Conservation (phyloP, 2,329 filamentous ascomycete species). For the Claviceps monticola region DNA sequence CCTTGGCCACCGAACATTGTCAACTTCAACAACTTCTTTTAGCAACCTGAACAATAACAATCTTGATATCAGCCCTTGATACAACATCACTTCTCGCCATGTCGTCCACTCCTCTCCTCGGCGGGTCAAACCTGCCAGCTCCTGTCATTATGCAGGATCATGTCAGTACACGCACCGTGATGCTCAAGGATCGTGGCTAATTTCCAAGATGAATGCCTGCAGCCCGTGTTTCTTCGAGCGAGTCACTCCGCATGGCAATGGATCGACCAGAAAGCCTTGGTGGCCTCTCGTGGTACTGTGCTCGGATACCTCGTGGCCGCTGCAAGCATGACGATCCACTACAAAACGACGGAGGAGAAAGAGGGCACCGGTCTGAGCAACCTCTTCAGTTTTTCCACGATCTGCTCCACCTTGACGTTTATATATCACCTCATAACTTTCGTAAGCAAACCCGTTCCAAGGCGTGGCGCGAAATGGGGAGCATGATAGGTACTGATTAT, state of each 20-base stretch:
- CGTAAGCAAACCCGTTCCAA: constrained; percentile 19
- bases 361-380: constrained; percentile 26
- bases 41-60: neutral
- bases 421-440: constrained; percentile 32
- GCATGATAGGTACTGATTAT: neutral
- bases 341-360: constrained; percentile 29
- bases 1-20: neutral
- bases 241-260: constrained; percentile 37
- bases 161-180: constrained; percentile 10
- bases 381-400: constrained; percentile 35
- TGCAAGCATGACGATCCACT: constrained; percentile 28
- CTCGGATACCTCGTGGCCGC: constrained; percentile 29
- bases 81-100: constrained; percentile 9
- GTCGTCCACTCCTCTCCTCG: constrained; percentile 23
- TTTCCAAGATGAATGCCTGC: neutral
- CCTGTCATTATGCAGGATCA: constrained; percentile 22
- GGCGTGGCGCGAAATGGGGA: neutral
- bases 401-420: constrained; percentile 28
- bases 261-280: constrained; percentile 31
- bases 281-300: constrained; percentile 28
- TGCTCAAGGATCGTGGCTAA: too few relatives aligned
- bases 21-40: neutral
- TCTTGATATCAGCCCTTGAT: neutral
- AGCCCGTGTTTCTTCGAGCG: constrained; percentile 38
- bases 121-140: constrained; percentile 16